A percentile compares a stretch with the other conserved stretches of the same genome.
These are phyloP conservation scores for Botrytis squamosa DNA, from an alignment of 2,329 filamentous ascomycete species.

Conservation along the genomic window DNA sequence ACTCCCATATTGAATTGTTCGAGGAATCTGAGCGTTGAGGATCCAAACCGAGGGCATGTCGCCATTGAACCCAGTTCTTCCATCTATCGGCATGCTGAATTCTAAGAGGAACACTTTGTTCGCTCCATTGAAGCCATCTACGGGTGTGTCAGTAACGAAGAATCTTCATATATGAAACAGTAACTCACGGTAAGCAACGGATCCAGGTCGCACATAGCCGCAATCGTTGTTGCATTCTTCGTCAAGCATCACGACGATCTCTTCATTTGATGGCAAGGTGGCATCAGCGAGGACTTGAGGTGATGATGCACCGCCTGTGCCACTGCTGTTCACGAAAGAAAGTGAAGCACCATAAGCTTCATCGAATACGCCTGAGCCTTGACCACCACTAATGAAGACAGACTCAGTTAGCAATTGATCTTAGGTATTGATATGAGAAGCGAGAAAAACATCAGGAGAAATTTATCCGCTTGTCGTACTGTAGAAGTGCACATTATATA, in stretches of 20 bases:
- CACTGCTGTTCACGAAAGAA: constrained; percentile 45
- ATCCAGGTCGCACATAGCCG: constrained; percentile 48
- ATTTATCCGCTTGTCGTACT: too few species aligned
- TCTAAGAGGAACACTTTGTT: constrained; percentile 73
- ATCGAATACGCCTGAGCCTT: constrained; percentile 55
- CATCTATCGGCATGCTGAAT: constrained; percentile 68
- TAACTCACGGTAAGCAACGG: constrained; percentile 50
- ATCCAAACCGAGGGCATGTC: constrained; percentile 77
- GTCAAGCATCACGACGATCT: constrained; percentile 53
- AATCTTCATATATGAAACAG: background rate
- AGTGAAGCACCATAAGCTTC: constrained; percentile 20
- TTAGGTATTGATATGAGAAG: background rate
- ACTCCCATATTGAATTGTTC: constrained; percentile 65
- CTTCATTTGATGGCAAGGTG: constrained; percentile 48
- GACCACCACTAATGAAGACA: constrained; percentile 43
- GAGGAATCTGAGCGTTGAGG: constrained; percentile 70
- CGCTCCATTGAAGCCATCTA: constrained; percentile 68
- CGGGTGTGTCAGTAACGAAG: constrained; percentile 23
- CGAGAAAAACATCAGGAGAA: background rate
- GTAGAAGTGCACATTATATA: background rate
- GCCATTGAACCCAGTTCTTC: constrained; percentile 48
- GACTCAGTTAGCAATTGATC: background rate
- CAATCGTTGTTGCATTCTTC: constrained; percentile 49
- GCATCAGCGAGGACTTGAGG: constrained; percentile 51
- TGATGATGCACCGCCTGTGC: constrained; percentile 46